Evolutionary conservation across 2,329 filamentous ascomycete species (phyloP).

Genomic region (Aspergillus novoparasiticus): DNA sequence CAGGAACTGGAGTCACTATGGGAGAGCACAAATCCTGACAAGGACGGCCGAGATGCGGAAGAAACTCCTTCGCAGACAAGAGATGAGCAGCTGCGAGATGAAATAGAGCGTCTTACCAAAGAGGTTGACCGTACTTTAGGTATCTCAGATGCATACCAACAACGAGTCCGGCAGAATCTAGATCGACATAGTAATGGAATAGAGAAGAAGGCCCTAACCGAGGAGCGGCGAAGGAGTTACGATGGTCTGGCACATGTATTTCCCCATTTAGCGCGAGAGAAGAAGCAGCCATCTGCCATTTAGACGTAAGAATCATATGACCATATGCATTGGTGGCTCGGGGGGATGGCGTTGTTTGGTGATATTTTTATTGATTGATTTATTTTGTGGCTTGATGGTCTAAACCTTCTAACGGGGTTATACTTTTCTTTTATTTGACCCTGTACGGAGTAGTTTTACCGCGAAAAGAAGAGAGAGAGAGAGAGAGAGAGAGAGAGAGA

Average conservation of each 20-base stretch:
- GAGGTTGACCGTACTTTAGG: constrained; percentile 60
- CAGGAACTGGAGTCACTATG: constrained; percentile 80
- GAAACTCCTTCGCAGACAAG: constrained; percentile 45
- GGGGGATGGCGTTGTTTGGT: neutral
- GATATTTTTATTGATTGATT: no score
- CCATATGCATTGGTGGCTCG: neutral
- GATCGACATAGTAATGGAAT: constrained; percentile 16
- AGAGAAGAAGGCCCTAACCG: constrained; percentile 3
- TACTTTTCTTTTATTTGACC: neutral
- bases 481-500: neutral
- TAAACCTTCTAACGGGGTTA: neutral
- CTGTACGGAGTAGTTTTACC: no score
- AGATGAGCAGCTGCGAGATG: constrained; percentile 60
- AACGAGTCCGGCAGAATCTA: constrained; percentile 40
- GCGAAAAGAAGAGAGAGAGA: no score
- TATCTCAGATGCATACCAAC: constrained; percentile 49
- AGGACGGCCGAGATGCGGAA: constrained; percentile 52
- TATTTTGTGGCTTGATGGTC: neutral
- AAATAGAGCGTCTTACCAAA: constrained; percentile 60
- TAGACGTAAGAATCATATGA: constrained; percentile 2
- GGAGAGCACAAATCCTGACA: constrained; percentile 66
- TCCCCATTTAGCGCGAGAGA: constrained; percentile 32
- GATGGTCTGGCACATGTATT: constrained; percentile 39
- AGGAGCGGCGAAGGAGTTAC: constrained; percentile 8
- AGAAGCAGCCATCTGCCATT: constrained; percentile 10